phyloP scores from a whole-genome alignment of 495 filamentous ascomycete genomes.

The Xylaria bambusicola region DNA sequence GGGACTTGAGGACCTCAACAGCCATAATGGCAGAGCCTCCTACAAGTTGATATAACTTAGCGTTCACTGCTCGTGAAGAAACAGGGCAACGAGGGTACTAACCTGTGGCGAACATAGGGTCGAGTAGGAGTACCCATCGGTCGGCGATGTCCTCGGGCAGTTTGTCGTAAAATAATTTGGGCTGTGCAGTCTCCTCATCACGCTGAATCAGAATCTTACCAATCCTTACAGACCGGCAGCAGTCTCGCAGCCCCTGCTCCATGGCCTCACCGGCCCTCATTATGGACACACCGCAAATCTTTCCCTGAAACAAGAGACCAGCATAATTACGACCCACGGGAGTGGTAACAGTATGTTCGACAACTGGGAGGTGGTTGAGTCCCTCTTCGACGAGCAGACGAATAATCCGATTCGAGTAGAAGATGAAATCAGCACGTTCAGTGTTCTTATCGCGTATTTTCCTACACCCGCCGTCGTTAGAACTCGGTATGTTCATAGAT shows the following conservation, averaged over 20 bases:
- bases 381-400: conserved; percentile 97
- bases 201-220: conserved; percentile 98
- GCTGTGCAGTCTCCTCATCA: conserved; percentile 91
- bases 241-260: conserved; percentile 96
- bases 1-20: conserved; percentile 83
- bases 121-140: conserved; percentile 91
- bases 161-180: conserved; percentile 95
- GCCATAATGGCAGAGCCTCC: conserved; percentile 96
- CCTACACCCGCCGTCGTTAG: conserved; percentile 47
- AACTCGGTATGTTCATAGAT: neutral
- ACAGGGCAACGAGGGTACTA: conserved; percentile 29
- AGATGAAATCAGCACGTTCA: conserved; percentile 92
- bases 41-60: conserved; percentile 37
- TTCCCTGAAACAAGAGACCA: conserved; percentile 92
- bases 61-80: neutral
- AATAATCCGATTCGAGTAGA: conserved; percentile 98
- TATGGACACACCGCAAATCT: conserved; percentile 97
- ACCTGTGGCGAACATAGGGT: conserved; percentile 99
- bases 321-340: conserved; percentile 87
- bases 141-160: conserved; percentile 89
- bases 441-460: conserved; percentile 94
- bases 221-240: conserved; percentile 93
- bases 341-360: conserved; percentile 84
- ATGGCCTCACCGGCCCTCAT: conserved; percentile 98
- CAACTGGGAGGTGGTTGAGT: conserved; percentile 90